Base-by-base conservation (phyloP, 805 yeast species). In the Kodamaea hsintzibuensis region DNA sequence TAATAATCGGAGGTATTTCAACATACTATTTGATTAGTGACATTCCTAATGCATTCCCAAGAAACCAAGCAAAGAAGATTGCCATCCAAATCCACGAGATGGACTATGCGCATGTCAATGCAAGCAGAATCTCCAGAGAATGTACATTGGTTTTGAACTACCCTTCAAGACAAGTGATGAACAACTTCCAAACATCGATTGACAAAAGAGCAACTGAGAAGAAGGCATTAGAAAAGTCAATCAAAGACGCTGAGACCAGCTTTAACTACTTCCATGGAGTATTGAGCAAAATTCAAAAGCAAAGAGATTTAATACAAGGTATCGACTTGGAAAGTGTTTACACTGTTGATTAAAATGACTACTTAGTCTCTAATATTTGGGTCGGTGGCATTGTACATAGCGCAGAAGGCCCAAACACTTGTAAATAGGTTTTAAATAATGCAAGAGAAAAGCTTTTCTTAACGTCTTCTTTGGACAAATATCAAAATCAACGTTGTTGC, bases 21-120 rank as follows among this genome's bases (percentile, higher is more conserved):
- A 71, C 81, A 0, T 82, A 83, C 42, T 91, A 89, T 62, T 66
- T 91, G 54, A 73, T 91, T 16, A 76, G 79, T 55, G 98, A 95
- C 68, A 83, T 96, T 12, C 98, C 98, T 2, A 82, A 87, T 61
- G 96, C 98, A 0, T 83, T 90, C 61, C 96, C 97, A 16, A 77
- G 91, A 59, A 91, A 91, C 54, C 80, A 91, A 55, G 91, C 95
- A 0, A 76, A 79, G 47, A 90, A 88, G 68, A 81, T 93, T 59
- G 82, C 81, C 57, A 65, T 65, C 6, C 88, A 86, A 62, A 74
- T 95, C 35, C 76, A 77, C 42, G 82, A 80, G 13, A 70, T 84
- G 60, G 97, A 92, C 56, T 95, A 91, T 62, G 84, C 89, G 10
- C 95, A 88, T 60, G 62, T 77, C 45, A 93, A 92, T 66, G 84